Base-by-base conservation (phyloP, 192 early-diverging fungal species). In the Umbelopsis isabellina region DNA sequence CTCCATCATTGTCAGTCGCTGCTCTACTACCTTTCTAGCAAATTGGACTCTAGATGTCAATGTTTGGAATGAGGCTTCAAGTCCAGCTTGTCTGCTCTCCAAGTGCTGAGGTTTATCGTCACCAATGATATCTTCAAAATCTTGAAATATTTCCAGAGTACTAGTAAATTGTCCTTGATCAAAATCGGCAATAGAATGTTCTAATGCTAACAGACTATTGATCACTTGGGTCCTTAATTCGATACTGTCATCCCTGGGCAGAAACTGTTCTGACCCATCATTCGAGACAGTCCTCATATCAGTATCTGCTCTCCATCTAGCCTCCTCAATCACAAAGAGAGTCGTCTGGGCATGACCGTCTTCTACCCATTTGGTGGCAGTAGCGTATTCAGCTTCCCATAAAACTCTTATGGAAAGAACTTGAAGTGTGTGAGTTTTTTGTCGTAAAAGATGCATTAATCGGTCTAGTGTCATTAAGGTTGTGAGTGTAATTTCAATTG, bases 401-500 rank as follows among this genome's bases (percentile, higher is more conserved):
- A 66, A 48, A 18, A 79, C 67, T 9, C 82, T 71, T 11, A 76
- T 52, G 7, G 74, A 55, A 16, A 83, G 65, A 11, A 81, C 45
- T 30, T 67, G 69, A 9, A 83, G 44, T 33, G 79, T 77, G 45
- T 83, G 72, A 13, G 74, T 41, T 44, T 69, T 66, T 25, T 69
- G 21, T 67, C 70, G 65, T 49, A 83, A 48, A 30, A 74, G 47
- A 27, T 74, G 50, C 66, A 79, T 72, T 45, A 83, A 45, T 37
- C 69, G 61, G 51, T 83, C 82, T 12, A 83, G 53, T 21, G 74
- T 75, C 49, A 46, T 79, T 21, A 83, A 49, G 4, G 82, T 83
- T 21, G 74, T 72, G 8, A 83, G 73, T 1, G 80, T 83, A 12
- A 81, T 81, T 49, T 78, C 76, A 41, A 83, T 83, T 0, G 82